Conservation (phyloP, 306 rosid genomes). For the Coriaria nepalensis region DNA sequence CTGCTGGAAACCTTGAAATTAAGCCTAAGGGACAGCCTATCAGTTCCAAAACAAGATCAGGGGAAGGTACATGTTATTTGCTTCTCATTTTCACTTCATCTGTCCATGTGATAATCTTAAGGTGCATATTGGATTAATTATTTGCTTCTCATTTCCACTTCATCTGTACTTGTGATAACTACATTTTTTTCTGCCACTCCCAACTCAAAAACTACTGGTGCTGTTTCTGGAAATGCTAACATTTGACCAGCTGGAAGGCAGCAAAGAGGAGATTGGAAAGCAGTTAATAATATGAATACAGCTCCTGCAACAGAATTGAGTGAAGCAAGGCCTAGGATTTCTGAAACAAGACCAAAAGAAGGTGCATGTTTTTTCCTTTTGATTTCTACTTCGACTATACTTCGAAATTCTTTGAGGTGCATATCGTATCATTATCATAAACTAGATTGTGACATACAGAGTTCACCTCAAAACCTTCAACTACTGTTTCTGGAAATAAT, state of each 20-base stretch:
- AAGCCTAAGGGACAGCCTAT: no score
- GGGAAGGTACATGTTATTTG: no score
- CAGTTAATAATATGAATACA: conserved; percentile 18
- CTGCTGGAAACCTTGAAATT: no score
- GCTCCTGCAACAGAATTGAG: conserved; percentile 22
- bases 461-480: background rate
- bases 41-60: no score
- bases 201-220: background rate
- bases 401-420: background rate
- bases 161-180: no score
- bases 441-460: background rate
- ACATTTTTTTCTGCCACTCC: no score
- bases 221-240: conserved; percentile 20
- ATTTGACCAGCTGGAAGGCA: conserved; percentile 23
- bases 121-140: no score
- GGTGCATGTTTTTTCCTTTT: conserved; percentile 28
- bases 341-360: conserved; percentile 76
- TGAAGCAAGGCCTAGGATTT: conserved; percentile 66
- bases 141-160: no score
- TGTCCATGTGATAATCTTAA: no score
- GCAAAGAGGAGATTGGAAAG: conserved; percentile 19
- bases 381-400: background rate
- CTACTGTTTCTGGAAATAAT: conserved; percentile 18
- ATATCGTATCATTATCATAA: conserved; percentile 2
- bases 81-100: no score